These are phyloP conservation scores for Phytophthora sp. DNA, from an alignment of 352 stramenopile species.

Conservation along the genomic window DNA sequence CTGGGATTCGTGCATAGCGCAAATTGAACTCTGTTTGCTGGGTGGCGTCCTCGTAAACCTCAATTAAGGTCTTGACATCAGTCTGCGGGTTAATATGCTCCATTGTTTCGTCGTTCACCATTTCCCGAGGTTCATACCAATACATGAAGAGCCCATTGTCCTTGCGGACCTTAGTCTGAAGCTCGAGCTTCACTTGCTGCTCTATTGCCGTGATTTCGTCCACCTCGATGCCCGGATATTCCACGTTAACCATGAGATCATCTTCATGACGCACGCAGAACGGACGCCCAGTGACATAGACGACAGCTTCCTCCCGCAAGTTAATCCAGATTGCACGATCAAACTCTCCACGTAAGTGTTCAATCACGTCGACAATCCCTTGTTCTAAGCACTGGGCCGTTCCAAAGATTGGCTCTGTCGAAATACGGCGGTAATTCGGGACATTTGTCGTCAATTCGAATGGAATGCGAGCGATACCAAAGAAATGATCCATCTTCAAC, in stretches of 20 bases:
- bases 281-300: conserved; percentile 88
- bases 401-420: conserved; percentile 84
- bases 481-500: conserved; percentile 92
- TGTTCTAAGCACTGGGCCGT: conserved; percentile 79
- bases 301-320: conserved; percentile 89
- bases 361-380: conserved; percentile 73
- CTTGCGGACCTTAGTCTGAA: conserved; percentile 75
- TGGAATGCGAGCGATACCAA: conserved; percentile 71
- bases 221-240: conserved; percentile 90
- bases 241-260: conserved; percentile 87
- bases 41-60: conserved; percentile 73
- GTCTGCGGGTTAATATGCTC: conserved; percentile 74
- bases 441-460: conserved; percentile 72
- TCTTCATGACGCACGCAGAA: conserved; percentile 87
- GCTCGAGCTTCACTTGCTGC: conserved; percentile 82
- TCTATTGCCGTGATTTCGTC: conserved; percentile 90
- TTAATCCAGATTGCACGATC: conserved; percentile 91
- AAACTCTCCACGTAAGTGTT: conserved; percentile 58
- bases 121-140: conserved; percentile 79
- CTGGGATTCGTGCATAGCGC: conserved; percentile 82
- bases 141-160: conserved; percentile 87
- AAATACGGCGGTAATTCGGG: conserved; percentile 88
- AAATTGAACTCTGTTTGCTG: conserved; percentile 63
- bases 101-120: conserved; percentile 85
- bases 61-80: conserved; percentile 79